Evolutionary conservation across 345 rosid genomes (phyloP).

Genomic region (Citrus inodora): DNA sequence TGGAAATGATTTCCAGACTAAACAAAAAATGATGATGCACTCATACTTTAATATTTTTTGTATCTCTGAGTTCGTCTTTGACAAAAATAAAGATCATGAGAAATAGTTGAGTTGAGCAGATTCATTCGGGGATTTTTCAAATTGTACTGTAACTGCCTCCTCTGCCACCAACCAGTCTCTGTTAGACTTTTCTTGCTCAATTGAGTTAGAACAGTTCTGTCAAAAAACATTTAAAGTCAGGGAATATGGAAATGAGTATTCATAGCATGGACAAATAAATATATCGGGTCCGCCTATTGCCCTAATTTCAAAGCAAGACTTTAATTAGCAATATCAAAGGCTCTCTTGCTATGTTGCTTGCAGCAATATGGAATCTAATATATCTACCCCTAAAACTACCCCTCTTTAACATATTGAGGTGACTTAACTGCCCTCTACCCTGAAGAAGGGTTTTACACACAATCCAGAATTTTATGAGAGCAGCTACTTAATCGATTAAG

Average conservation of each 20-base stretch:
- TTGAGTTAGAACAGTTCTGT: constrained; percentile 55
- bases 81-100: constrained; percentile 25
- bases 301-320: background rate
- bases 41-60: too few species aligned
- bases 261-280: too few species aligned
- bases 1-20: background rate
- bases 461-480: too few species aligned
- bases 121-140: constrained; percentile 43
- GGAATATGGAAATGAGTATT: background rate
- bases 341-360: background rate
- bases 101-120: constrained; percentile 32
- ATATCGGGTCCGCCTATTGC: background rate
- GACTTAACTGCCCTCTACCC: too few species aligned
- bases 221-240: constrained; percentile 15
- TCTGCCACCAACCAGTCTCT: constrained; percentile 54
- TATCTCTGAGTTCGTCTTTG: background rate
- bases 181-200: constrained; percentile 14
- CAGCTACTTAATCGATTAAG: background rate
- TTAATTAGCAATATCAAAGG: background rate
- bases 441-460: too few species aligned
- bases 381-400: too few species aligned
- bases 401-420: too few species aligned
- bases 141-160: constrained; percentile 56
- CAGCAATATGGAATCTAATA: too few species aligned
- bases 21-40: background rate